These are phyloP conservation scores for Panaeolus papilionaceus DNA, from an alignment of 768 basidiomycete genomes.

Conservation along the genomic window DNA sequence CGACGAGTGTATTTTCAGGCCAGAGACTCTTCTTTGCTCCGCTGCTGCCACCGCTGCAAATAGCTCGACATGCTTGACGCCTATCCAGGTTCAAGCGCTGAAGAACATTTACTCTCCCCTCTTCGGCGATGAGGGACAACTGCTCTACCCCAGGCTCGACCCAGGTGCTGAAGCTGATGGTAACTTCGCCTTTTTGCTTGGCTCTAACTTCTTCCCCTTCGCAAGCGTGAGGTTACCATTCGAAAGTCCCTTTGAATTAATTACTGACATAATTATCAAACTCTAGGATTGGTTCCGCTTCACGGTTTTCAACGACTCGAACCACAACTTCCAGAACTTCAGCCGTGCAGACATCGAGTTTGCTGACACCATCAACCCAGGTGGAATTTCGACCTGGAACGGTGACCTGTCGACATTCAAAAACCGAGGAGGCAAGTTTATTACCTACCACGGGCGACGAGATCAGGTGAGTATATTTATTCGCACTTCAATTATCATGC, in stretches of 20 bases:
- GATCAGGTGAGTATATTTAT: not conserved
- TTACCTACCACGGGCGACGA: not conserved
- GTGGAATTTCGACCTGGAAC: constrained; percentile 3
- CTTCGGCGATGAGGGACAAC: not conserved
- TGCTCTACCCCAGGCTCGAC: not conserved
- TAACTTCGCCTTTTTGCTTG: not conserved
- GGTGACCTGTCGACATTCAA: not conserved
- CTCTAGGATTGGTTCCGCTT: not conserved
- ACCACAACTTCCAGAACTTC: constrained; percentile 6
- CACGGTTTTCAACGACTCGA: not conserved
- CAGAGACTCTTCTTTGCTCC: not conserved
- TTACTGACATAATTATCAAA: not conserved
- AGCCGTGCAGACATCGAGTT: constrained; percentile 1
- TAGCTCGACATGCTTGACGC: not conserved
- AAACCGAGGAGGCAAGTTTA: not conserved
- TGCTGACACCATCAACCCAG: not conserved
- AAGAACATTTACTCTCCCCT: not conserved
- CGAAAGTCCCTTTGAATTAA: not conserved
- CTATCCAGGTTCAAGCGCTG: not conserved
- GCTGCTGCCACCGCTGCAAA: not conserved
- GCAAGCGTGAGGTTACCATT: not conserved
- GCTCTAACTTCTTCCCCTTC: not conserved
- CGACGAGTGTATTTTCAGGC: not conserved
- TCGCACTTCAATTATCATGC: too few relatives aligned
- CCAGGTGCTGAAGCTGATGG: constrained; percentile 1